These are phyloP conservation scores for Wickerhamiella kurtzmanii DNA, from an alignment of 805 yeast genomes.

Conservation along the genomic window DNA sequence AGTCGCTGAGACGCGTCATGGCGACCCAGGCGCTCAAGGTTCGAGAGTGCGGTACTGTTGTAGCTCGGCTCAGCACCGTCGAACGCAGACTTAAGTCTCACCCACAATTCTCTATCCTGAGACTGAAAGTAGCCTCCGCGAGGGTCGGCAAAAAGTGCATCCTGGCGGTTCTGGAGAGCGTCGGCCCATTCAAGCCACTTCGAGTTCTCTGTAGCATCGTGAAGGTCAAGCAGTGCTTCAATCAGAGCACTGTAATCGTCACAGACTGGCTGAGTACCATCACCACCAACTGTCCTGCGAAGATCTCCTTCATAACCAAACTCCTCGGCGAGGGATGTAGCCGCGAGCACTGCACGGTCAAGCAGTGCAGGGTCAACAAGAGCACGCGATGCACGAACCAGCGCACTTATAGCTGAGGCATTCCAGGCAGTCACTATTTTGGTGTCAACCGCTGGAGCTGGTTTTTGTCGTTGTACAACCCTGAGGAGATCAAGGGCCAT, in stretches of 20 bases:
- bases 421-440: slow-evolving; percentile 28
- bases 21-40: slow-evolving; percentile 21
- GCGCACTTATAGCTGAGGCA: slow-evolving; percentile 27
- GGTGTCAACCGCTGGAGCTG: slow-evolving; percentile 24
- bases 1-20: neutral
- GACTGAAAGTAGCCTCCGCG: slow-evolving; percentile 21
- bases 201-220: slow-evolving; percentile 22
- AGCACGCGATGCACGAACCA: slow-evolving; percentile 23
- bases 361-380: slow-evolving; percentile 16
- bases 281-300: slow-evolving; percentile 1
- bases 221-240: slow-evolving; percentile 26
- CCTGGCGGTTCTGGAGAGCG: slow-evolving; percentile 24
- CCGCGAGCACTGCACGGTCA: slow-evolving; percentile 20
- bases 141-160: slow-evolving; percentile 24
- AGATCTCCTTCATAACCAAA: slow-evolving; percentile 4
- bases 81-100: slow-evolving; percentile 27
- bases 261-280: slow-evolving; percentile 18
- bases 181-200: slow-evolving; percentile 23
- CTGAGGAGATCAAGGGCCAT: slow-evolving; percentile 18
- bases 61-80: slow-evolving; percentile 29
- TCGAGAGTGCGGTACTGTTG: slow-evolving; percentile 25
- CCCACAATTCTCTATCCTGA: slow-evolving; percentile 19
- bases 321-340: slow-evolving; percentile 6
- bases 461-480: slow-evolving; percentile 16
- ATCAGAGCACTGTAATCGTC: slow-evolving; percentile 29